Percentiles rank a stretch among this genome's conserved stretches.
These are phyloP conservation scores for Mortierella claussenii DNA, from an alignment of 192 early-diverging fungal genomes.

Conservation along the genomic window DNA sequence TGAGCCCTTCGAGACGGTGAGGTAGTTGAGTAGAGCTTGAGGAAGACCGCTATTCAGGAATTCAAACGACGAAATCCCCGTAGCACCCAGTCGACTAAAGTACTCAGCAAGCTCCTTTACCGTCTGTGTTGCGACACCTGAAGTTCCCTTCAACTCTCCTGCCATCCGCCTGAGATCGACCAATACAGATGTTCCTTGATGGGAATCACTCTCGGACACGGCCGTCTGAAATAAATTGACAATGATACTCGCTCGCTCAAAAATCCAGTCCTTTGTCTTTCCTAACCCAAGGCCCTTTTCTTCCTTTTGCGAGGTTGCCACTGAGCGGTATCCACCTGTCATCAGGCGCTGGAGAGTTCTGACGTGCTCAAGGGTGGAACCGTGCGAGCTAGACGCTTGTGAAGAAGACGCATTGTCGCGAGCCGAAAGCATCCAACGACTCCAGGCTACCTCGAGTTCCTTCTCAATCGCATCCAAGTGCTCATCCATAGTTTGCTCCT, in stretches of 20 bases:
- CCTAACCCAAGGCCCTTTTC: constrained; percentile 57
- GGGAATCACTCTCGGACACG: not conserved
- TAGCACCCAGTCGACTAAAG: constrained; percentile 22
- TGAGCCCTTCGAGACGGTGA: constrained; percentile 29
- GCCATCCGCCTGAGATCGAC: constrained; percentile 22
- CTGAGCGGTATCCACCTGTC: constrained; percentile 15
- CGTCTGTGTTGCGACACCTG: constrained; percentile 10
- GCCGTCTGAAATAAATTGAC: constrained; percentile 15
- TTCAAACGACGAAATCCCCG: constrained; percentile 82
- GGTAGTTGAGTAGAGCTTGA: constrained; percentile 63
- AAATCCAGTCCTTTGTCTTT: constrained; percentile 56
- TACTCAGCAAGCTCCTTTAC: constrained; percentile 33
- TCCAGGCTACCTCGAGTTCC: constrained; percentile 14
- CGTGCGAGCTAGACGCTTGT: not conserved
- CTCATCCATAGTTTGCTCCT: constrained; percentile 10
- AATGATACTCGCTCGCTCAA: constrained; percentile 34
- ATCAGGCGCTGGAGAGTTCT: constrained; percentile 22
- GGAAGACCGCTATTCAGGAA: constrained; percentile 81
- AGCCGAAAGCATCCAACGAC: not conserved
- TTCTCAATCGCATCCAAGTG: constrained; percentile 27
- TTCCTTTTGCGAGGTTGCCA: constrained; percentile 16
- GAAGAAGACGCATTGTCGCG: not conserved
- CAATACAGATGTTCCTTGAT: constrained; percentile 17
- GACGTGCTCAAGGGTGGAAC: constrained; percentile 15
- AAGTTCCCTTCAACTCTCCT: not conserved